Conservation (phyloP, 352 stramenopile species). For the Pythium dissimile region DNA sequence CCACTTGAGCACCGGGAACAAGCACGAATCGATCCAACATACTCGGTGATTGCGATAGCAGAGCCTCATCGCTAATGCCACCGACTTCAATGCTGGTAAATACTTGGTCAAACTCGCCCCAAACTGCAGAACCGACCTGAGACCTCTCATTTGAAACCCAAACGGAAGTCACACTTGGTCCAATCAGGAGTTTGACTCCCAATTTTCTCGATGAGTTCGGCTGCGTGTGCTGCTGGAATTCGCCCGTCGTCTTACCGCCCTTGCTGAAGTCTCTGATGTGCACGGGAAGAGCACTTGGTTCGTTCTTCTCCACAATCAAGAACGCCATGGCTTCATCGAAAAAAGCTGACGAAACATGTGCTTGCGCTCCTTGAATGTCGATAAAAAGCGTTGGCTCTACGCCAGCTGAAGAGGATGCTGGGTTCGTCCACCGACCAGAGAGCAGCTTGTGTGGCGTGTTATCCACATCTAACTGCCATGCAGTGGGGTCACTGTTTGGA, state of each 20-base stretch:
- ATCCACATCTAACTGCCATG: constrained; percentile 69
- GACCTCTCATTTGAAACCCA: constrained; percentile 25
- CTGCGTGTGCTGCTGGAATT: not conserved
- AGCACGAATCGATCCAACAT: constrained; percentile 43
- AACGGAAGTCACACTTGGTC: constrained; percentile 58
- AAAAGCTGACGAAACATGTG: constrained; percentile 57
- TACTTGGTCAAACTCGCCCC: constrained; percentile 53
- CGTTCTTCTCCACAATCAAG: not conserved
- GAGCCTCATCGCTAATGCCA: constrained; percentile 12
- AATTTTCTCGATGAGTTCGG: not conserved
- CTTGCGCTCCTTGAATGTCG: constrained; percentile 67
- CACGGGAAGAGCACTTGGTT: no score
- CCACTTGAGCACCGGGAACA: constrained; percentile 36
- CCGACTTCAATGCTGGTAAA: constrained; percentile 55
- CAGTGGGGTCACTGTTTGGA: constrained; percentile 51
- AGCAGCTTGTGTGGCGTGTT: constrained; percentile 74
- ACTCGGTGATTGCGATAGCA: not conserved
- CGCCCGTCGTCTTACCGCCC: no score
- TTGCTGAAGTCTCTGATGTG: no score
- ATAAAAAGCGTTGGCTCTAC: constrained; percentile 33
- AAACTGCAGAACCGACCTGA: constrained; percentile 14
- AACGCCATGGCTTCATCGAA: constrained; percentile 25
- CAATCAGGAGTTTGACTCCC: constrained; percentile 57
- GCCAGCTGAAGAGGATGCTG: constrained; percentile 3
- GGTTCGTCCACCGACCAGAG: constrained; percentile 49